Evolutionary conservation across 305 asterid genomes (phyloP).

Genomic region (Fraxinus velutina): DNA sequence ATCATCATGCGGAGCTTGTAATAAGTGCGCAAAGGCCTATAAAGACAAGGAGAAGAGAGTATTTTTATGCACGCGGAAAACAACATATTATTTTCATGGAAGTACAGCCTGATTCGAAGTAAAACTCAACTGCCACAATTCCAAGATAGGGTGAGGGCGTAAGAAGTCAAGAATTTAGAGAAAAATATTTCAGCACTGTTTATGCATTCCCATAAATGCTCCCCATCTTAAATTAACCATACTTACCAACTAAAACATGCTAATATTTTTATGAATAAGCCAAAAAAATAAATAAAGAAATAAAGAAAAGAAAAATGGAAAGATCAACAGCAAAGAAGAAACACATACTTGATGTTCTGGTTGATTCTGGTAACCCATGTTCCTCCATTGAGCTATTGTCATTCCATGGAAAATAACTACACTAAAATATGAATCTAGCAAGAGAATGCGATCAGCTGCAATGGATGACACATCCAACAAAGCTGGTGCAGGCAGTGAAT

Average conservation of each 20-base stretch:
- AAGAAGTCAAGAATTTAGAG: not conserved
- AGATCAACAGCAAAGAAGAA: slow-evolving; percentile 10
- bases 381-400: slow-evolving; percentile 99
- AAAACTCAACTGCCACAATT: not conserved
- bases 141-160: not conserved
- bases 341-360: slow-evolving; percentile 73
- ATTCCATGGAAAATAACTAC: slow-evolving; percentile 94
- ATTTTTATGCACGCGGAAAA: not conserved
- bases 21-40: slow-evolving; percentile 75
- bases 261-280: not conserved
- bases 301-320: not conserved
- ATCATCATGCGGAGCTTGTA: slow-evolving; percentile 92
- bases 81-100: slow-evolving; percentile 4
- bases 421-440: slow-evolving; percentile 92
- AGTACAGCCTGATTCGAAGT: not conserved
- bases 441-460: slow-evolving; percentile 86
- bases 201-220: not conserved
- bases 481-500: slow-evolving; percentile 86
- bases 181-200: not conserved
- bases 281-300: not conserved
- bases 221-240: slow-evolving; percentile 4
- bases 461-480: slow-evolving; percentile 90
- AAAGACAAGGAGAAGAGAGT: not conserved
- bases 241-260: not conserved
- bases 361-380: slow-evolving; percentile 92